Evolutionary conservation across 495 filamentous ascomycete genomes (phyloP).

Genomic region (Penicillium samsonianum): DNA sequence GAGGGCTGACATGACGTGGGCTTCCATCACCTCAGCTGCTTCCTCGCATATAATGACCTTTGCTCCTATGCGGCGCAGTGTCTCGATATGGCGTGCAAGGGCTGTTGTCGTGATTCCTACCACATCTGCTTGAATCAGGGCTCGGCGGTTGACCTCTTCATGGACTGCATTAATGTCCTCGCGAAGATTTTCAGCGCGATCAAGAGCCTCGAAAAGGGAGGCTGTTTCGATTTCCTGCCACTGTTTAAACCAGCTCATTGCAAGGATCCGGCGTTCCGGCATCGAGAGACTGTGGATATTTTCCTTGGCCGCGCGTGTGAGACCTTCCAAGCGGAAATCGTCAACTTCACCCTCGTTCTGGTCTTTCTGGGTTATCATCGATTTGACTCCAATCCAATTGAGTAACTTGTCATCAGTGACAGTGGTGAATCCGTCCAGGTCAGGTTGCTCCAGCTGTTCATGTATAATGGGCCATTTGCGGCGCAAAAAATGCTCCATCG

Average conservation of each 20-base stretch:
- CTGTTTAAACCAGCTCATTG: constrained; percentile 11
- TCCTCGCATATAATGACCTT: constrained; percentile 67
- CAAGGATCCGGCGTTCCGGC: constrained; percentile 7
- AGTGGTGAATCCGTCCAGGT: constrained; percentile 5
- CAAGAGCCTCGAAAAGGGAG: constrained; percentile 12
- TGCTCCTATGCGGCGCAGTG: constrained; percentile 37
- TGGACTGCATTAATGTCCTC: constrained; percentile 11
- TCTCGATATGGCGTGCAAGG: constrained; percentile 29
- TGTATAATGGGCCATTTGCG: constrained; percentile 11
- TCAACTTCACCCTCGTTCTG: constrained; percentile 10
- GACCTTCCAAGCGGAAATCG: constrained; percentile 1
- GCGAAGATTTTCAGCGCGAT: constrained; percentile 7
- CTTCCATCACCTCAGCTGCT: constrained; percentile 70
- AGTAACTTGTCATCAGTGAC: constrained; percentile 6
- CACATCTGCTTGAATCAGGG: constrained; percentile 24
- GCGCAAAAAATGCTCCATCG: constrained; percentile 4
- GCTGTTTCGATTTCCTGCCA: constrained; percentile 7
- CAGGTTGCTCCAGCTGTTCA: not conserved
- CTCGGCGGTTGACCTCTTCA: constrained; percentile 16
- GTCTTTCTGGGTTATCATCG: not conserved
- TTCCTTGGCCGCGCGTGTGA: constrained; percentile 4
- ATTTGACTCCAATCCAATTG: constrained; percentile 5
- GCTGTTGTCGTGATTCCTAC: constrained; percentile 40
- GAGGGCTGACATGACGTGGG: constrained; percentile 62
- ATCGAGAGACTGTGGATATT: constrained; percentile 7